Conservation (phyloP, 1,139 yeast species). For the Yamadazyma taylorii region DNA sequence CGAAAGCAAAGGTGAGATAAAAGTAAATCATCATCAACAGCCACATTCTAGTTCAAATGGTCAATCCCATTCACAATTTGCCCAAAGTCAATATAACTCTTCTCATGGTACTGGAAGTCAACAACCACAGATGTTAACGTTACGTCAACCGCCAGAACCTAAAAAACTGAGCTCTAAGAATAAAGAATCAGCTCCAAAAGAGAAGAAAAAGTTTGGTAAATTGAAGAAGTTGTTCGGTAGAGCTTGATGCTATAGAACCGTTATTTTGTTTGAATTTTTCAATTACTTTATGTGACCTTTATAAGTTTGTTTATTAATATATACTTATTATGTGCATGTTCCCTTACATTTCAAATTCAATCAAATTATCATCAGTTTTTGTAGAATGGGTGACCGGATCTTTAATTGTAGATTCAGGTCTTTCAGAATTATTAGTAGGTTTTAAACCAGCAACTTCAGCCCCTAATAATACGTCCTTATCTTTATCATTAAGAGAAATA, state of each 20-base stretch:
- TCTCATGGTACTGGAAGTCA: neutral
- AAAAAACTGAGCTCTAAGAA: conserved; percentile 9
- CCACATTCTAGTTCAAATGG: conserved; percentile 10
- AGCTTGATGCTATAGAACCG: conserved; percentile 12
- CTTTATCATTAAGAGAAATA: conserved; percentile 47
- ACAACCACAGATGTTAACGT: conserved; percentile 12
- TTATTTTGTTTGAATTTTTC: too few relatives aligned
- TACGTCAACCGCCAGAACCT: conserved; percentile 11
- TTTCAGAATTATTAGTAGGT: conserved; percentile 6
- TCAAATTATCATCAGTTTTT: conserved; percentile 18
- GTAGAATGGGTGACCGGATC: neutral
- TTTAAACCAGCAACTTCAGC: conserved; percentile 41
- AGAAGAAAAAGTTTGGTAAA: conserved; percentile 54
- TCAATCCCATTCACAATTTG: neutral
- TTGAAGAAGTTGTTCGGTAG: conserved; percentile 63
- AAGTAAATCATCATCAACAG: conserved; percentile 5
- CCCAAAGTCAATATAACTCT: neutral
- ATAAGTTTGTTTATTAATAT: conserved; percentile 1
- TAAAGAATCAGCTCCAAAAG: conserved; percentile 24
- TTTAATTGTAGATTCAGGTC: conserved; percentile 13
- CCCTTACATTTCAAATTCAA: conserved; percentile 27
- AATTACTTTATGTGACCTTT: too few relatives aligned
- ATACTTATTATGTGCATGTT: neutral
- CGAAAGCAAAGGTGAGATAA: conserved; percentile 16
- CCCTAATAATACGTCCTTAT: conserved; percentile 47